Evolutionary conservation across 768 basidiomycete genomes (phyloP).

Genomic region (Polyporus arcularius): DNA sequence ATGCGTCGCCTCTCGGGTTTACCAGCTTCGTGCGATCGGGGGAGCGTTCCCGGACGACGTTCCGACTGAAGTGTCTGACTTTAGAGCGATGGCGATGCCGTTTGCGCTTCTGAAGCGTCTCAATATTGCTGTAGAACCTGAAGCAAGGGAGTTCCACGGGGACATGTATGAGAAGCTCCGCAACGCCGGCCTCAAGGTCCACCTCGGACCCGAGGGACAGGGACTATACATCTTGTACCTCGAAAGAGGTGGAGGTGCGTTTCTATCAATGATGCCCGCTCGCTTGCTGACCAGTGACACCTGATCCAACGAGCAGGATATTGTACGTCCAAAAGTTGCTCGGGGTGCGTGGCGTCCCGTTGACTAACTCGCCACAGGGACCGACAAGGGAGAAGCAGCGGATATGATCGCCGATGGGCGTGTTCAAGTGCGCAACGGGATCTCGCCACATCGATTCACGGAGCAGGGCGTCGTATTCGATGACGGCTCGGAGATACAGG

Average conservation of each 20-base stretch:
- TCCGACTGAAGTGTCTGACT: conserved; percentile 37
- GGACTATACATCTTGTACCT: conserved; percentile 35
- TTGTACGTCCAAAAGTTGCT: conserved; percentile 1
- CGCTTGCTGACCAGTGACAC: not conserved
- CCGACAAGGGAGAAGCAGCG: conserved; percentile 41
- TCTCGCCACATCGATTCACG: conserved; percentile 29
- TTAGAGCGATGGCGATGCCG: conserved; percentile 38
- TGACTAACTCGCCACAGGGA: not conserved
- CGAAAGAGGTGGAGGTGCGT: conserved; percentile 34
- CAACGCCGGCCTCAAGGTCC: conserved; percentile 39
- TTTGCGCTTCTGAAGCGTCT: conserved; percentile 2
- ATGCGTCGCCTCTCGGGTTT: conserved; percentile 30
- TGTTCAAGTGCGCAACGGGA: conserved; percentile 50
- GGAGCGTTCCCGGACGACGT: conserved; percentile 27
- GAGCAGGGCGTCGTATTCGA: conserved; percentile 22
- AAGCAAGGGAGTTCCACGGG: conserved; percentile 25
- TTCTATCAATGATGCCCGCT: not conserved
- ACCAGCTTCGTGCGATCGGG: not conserved
- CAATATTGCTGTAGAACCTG: conserved; percentile 7
- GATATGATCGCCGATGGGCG: conserved; percentile 47
- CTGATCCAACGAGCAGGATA: not conserved
- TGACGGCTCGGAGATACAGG: conserved; percentile 26
- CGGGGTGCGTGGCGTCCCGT: not conserved
- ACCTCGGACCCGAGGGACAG: conserved; percentile 38
- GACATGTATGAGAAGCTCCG: conserved; percentile 38